A percentile compares a stretch with the other conserved stretches of the same genome.
phyloP scores from a whole-genome alignment of 768 basidiomycete genomes.

The Boletus reticuloceps region DNA sequence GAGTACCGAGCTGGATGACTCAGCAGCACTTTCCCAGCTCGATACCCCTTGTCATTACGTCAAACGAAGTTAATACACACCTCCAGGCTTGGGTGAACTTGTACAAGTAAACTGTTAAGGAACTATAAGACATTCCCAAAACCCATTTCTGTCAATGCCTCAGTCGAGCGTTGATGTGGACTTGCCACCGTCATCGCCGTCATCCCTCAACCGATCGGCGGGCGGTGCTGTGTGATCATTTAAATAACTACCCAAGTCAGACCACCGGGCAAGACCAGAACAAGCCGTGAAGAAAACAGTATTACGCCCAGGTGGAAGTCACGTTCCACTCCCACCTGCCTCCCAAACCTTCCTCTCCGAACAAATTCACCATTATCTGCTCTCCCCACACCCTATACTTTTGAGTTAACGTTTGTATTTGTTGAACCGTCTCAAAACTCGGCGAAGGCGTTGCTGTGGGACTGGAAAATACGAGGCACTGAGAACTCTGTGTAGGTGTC shows the following conservation, averaged over 20 bases:
- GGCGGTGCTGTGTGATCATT: no score
- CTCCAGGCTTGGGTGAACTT: no score
- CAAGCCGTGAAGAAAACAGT: background rate
- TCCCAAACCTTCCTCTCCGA: slow-evolving; percentile 8
- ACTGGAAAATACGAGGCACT: slow-evolving; percentile 12
- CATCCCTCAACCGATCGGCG: no score
- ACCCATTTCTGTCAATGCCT: no score
- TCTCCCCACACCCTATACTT: slow-evolving; percentile 17
- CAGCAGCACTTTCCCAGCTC: slow-evolving; percentile 10
- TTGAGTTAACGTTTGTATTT: slow-evolving; percentile 8
- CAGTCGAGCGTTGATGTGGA: no score
- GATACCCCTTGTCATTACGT: no score
- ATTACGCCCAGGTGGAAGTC: slow-evolving; percentile 2
- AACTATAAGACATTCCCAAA: no score
- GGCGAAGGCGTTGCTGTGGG: slow-evolving; percentile 13
- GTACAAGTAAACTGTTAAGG: no score
- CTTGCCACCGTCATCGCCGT: no score
- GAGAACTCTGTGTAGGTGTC: slow-evolving; percentile 13
- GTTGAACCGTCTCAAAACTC: slow-evolving; percentile 11
- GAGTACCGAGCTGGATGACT: slow-evolving; percentile 9
- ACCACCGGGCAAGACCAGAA: background rate
- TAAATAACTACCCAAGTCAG: no score
- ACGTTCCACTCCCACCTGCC: slow-evolving; percentile 6
- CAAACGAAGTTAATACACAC: no score
- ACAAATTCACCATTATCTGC: slow-evolving; percentile 5